phyloP scores from a whole-genome alignment of 1,284 basidiomycete genomes.

The Naganishia albida region DNA sequence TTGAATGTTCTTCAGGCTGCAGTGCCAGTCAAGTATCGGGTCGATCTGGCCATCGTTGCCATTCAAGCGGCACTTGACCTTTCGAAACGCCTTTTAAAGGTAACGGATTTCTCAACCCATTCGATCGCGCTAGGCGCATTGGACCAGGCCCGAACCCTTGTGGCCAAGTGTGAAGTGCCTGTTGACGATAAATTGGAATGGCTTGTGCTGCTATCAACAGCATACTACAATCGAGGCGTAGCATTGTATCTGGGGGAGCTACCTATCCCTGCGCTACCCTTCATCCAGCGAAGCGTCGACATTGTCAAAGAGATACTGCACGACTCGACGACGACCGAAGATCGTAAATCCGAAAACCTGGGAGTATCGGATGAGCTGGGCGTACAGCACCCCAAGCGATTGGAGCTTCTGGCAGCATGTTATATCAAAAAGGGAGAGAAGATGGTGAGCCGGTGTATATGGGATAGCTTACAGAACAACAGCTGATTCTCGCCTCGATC shows the following conservation, averaged over 20 bases:
- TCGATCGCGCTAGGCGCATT: conserved; percentile 14
- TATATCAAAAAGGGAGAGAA: conserved; percentile 68
- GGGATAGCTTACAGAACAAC: background rate
- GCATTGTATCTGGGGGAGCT: conserved; percentile 47
- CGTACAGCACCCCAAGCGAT: conserved; percentile 67
- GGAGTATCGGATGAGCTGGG: conserved; percentile 58
- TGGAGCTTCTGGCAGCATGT: conserved; percentile 76
- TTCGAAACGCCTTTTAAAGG: conserved; percentile 33
- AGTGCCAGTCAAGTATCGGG: conserved; percentile 16
- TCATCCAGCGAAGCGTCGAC: conserved; percentile 63
- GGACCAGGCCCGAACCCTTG: conserved; percentile 19
- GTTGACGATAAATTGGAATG: conserved; percentile 27
- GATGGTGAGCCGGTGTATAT: conserved; percentile 29
- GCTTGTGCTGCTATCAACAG: conserved; percentile 13
- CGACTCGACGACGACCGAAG: conserved; percentile 36
- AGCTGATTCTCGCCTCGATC: background rate
- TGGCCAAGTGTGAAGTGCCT: conserved; percentile 14
- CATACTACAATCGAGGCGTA: conserved; percentile 31
- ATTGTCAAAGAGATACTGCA: conserved; percentile 59
- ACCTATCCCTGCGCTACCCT: conserved; percentile 65
- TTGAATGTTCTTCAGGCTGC: conserved; percentile 24
- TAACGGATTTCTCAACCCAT: conserved; percentile 31
- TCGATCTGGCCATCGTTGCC: conserved; percentile 36
- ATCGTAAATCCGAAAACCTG: conserved; percentile 46
- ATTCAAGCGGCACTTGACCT: conserved; percentile 43